A percentile compares a stretch with the other conserved stretches of the same genome.
Evolutionary conservation across 495 filamentous ascomycete species (phyloP).

Genomic region (Xylaria acuta): DNA sequence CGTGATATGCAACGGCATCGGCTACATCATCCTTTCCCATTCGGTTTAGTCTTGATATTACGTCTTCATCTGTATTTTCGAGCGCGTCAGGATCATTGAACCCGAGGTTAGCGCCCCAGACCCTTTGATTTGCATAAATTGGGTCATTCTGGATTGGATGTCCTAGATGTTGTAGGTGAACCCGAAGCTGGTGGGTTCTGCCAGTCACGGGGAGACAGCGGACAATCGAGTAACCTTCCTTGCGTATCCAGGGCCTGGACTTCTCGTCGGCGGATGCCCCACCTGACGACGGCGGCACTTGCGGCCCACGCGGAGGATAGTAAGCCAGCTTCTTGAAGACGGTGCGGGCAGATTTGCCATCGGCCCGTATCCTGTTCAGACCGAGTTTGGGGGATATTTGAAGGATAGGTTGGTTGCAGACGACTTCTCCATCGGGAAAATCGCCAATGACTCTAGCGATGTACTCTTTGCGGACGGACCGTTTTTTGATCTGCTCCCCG

Average conservation of each 20-base stretch:
- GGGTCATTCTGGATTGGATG: conserved; percentile 97
- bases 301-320: conserved; percentile 65
- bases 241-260: conserved; percentile 40
- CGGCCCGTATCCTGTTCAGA: conserved; percentile 89
- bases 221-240: conserved; percentile 88
- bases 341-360: conserved; percentile 86
- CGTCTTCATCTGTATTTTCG: conserved; percentile 80
- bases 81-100: conserved; percentile 67
- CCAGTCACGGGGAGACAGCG: conserved; percentile 93
- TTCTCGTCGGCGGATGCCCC: conserved; percentile 32
- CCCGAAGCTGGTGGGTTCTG: conserved; percentile 91
- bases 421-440: conserved; percentile 82
- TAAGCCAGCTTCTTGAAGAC: conserved; percentile 90
- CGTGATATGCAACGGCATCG: conserved; percentile 89
- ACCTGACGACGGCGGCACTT: conserved; percentile 22
- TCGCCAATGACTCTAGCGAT: conserved; percentile 87
- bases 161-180: conserved; percentile 92
- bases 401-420: conserved; percentile 93
- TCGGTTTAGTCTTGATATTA: conserved; percentile 80
- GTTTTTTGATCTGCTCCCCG: conserved; percentile 68
- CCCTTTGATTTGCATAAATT: conserved; percentile 91
- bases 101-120: conserved; percentile 84
- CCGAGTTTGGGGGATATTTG: conserved; percentile 94
- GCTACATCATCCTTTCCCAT: conserved; percentile 95
- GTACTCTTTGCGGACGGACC: conserved; percentile 92